Percentiles rank a stretch among this genome's conserved stretches.
These are phyloP conservation scores for Aquilaria sinensis DNA, from an alignment of 345 rosid species.

Conservation along the genomic window DNA sequence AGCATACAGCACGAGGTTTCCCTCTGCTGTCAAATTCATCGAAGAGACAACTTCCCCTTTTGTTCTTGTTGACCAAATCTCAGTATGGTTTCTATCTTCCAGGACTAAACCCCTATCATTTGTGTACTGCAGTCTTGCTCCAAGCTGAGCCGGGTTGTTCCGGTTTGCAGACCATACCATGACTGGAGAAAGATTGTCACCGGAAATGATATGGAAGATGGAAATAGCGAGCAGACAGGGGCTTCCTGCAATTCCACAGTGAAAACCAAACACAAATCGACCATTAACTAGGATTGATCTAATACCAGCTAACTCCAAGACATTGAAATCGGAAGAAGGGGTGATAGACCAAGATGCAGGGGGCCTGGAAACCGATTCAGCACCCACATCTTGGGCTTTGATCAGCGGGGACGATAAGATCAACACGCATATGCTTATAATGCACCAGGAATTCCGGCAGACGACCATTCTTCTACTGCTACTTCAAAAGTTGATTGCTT, in stretches of 20 bases:
- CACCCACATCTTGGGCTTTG: too few species aligned
- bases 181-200: neutral
- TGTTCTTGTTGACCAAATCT: conserved; percentile 19
- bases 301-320: neutral
- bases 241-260: neutral
- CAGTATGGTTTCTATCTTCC: conserved; percentile 7
- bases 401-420: too few species aligned
- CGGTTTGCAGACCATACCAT: conserved; percentile 28
- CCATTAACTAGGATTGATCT: conserved; percentile 1
- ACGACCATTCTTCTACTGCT: too few species aligned
- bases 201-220: neutral
- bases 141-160: conserved; percentile 7
- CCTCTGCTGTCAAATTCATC: conserved; percentile 14
- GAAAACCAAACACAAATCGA: neutral
- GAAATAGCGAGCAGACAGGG: neutral
- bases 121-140: conserved; percentile 11
- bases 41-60: conserved; percentile 15
- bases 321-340: neutral
- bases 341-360: neutral
- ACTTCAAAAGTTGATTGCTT: too few species aligned
- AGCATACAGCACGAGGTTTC: conserved; percentile 24
- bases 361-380: neutral
- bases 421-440: too few species aligned
- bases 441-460: too few species aligned
- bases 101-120: conserved; percentile 20